These are phyloP conservation scores for Cryoendolithus antarcticus DNA, from an alignment of 2,329 filamentous ascomycete genomes.

Conservation along the genomic window DNA sequence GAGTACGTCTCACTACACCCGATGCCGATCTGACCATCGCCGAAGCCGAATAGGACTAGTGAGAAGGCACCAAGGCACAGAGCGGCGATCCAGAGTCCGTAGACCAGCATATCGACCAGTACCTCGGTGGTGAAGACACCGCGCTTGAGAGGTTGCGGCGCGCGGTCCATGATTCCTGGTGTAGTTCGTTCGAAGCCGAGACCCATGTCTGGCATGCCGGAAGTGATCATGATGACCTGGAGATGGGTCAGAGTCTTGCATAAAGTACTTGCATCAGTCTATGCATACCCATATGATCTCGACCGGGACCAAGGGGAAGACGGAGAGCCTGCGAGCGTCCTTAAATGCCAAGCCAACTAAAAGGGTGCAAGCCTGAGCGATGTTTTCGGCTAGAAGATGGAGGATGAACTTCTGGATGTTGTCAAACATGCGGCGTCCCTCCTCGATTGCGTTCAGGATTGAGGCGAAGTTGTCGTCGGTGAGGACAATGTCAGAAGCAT, in stretches of 20 bases:
- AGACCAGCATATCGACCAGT: constrained; percentile 66
- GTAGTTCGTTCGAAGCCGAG: constrained; percentile 68
- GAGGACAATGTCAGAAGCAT: constrained; percentile 69
- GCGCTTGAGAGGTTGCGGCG: constrained; percentile 55
- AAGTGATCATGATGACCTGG: constrained; percentile 81
- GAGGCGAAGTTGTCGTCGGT: constrained; percentile 83
- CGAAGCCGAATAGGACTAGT: constrained; percentile 52
- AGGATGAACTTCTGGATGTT: constrained; percentile 80
- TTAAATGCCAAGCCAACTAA: constrained; percentile 71
- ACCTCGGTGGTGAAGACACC: constrained; percentile 71
- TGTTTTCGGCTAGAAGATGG: constrained; percentile 67
- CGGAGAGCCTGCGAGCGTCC: constrained; percentile 55
- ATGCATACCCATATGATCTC: constrained; percentile 58
- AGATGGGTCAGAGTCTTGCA: not conserved
- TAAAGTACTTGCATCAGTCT: not conserved
- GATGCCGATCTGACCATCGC: constrained; percentile 36
- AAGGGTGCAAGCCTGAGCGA: constrained; percentile 68
- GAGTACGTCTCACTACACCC: constrained; percentile 50
- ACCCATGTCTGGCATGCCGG: constrained; percentile 76
- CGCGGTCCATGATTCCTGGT: constrained; percentile 65
- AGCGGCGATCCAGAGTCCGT: constrained; percentile 64
- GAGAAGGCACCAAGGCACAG: constrained; percentile 53
- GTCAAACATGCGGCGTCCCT: constrained; percentile 72
- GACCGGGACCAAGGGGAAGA: constrained; percentile 72
- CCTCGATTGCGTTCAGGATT: constrained; percentile 67